Percentiles rank a stretch among this genome's conserved stretches.
These are phyloP conservation scores for Setaria italica DNA, from an alignment of 202 grass and related monocot genomes.

Conservation along the genomic window DNA sequence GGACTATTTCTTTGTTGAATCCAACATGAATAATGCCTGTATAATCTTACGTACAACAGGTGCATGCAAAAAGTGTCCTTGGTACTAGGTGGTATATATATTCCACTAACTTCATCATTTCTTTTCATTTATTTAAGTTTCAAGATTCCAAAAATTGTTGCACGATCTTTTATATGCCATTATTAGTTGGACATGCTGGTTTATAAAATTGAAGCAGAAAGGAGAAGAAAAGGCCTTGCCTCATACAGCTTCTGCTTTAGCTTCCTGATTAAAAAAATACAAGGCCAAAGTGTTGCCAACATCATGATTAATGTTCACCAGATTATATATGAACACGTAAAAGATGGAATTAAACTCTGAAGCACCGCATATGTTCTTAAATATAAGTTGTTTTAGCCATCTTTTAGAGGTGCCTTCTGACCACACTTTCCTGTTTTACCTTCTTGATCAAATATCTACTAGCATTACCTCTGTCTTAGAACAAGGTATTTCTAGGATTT, in stretches of 20 bases:
- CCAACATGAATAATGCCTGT: slow-evolving; percentile 22
- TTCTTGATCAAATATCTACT: too few species aligned
- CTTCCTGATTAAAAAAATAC: too few species aligned
- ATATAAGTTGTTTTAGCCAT: neutral
- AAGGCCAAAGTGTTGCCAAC: neutral
- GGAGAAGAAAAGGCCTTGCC: neutral
- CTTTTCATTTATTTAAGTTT: neutral
- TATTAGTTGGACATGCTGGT: neutral
- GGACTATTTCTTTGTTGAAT: slow-evolving; percentile 1
- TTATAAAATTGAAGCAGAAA: neutral
- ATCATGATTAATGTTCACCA: neutral
- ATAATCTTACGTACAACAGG: slow-evolving; percentile 29
- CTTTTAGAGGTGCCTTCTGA: neutral
- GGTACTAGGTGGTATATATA: neutral
- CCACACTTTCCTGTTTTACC: neutral
- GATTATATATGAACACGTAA: neutral
- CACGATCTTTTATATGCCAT: neutral
- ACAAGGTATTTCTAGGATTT: too few species aligned
- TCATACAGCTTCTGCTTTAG: neutral
- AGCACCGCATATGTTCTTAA: neutral
- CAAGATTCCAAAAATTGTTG: neutral
- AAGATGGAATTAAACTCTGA: neutral
- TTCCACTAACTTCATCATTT: neutral
- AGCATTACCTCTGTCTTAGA: too few species aligned
- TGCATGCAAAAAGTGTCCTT: slow-evolving; percentile 36